These are phyloP conservation scores for Atkinsonella hypoxylon DNA, from an alignment of 2,329 filamentous ascomycete genomes.

Conservation along the genomic window DNA sequence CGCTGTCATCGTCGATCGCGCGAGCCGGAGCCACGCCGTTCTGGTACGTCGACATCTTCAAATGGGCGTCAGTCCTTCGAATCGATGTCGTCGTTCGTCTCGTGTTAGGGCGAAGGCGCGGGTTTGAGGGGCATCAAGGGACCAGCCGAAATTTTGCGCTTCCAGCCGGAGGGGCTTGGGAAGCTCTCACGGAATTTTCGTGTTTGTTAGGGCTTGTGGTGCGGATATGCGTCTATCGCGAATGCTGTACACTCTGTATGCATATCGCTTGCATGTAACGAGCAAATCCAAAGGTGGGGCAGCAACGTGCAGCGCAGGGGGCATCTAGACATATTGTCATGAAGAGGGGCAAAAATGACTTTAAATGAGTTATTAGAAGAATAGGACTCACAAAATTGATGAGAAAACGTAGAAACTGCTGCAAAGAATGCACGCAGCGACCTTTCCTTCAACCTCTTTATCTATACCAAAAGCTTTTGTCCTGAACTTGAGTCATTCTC, in stretches of 20 bases:
- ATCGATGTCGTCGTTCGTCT: conserved; percentile 4
- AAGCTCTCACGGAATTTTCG: conserved; percentile 21
- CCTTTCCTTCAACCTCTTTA: neutral
- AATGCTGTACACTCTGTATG: conserved; percentile 13
- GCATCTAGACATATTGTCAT: conserved; percentile 7
- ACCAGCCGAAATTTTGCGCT: conserved; percentile 23
- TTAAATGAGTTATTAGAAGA: neutral
- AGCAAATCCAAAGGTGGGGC: conserved; percentile 11
- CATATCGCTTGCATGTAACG: conserved; percentile 17
- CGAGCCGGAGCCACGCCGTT: conserved; percentile 49
- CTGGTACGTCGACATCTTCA: conserved; percentile 47
- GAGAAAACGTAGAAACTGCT: neutral
- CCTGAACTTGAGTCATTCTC: neutral
- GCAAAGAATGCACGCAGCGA: conserved; percentile 8
- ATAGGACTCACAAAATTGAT: neutral
- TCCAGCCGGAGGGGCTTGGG: conserved; percentile 14
- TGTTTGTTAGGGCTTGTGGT: conserved; percentile 28
- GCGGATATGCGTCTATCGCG: conserved; percentile 16
- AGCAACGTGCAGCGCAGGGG: conserved; percentile 15
- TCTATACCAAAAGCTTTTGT: neutral
- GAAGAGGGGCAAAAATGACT: neutral
- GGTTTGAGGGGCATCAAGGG: conserved; percentile 17
- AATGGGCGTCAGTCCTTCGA: neutral
- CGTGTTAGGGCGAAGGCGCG: conserved; percentile 12
- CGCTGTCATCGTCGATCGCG: conserved; percentile 68